Percentiles rank a stretch among this genome's conserved stretches.
These are phyloP conservation scores for Barnettozyma botsteinii DNA, from an alignment of 805 yeast genomes.

Conservation along the genomic window DNA sequence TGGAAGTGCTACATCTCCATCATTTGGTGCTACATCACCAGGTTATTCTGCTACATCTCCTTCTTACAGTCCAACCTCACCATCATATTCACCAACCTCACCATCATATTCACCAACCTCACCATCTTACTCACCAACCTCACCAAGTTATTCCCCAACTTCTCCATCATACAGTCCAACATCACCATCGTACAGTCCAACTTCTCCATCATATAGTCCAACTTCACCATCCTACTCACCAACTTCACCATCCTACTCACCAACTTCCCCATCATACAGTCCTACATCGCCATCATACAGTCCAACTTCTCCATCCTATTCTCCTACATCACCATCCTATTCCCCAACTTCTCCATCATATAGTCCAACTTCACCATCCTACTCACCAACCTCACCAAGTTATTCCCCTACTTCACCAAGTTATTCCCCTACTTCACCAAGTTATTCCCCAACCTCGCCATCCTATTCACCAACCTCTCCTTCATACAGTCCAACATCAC, in stretches of 20 bases:
- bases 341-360: slow-evolving; percentile 66
- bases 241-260: slow-evolving; percentile 35
- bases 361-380: slow-evolving; percentile 65
- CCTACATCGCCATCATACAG: slow-evolving; percentile 66
- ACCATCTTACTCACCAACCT: slow-evolving; percentile 56
- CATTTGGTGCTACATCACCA: slow-evolving; percentile 57
- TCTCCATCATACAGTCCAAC: slow-evolving; percentile 51
- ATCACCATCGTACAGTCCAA: slow-evolving; percentile 49
- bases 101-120: slow-evolving; percentile 60
- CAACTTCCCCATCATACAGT: slow-evolving; percentile 50
- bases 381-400: slow-evolving; percentile 73
- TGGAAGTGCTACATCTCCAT: slow-evolving; percentile 52
- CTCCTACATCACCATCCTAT: slow-evolving; percentile 77
- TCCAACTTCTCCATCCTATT: slow-evolving; percentile 58
- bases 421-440: slow-evolving; percentile 80
- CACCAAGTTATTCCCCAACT: slow-evolving; percentile 51
- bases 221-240: slow-evolving; percentile 49
- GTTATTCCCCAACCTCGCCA: slow-evolving; percentile 71
- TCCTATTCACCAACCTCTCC: slow-evolving; percentile 64
- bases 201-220: slow-evolving; percentile 62
- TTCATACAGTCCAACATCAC: slow-evolving; percentile 39
- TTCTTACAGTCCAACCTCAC: slow-evolving; percentile 55
- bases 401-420: slow-evolving; percentile 74
- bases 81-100: slow-evolving; percentile 66
- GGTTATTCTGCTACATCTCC: slow-evolving; percentile 74